Conservation (phyloP, 495 filamentous ascomycete genomes). For the Darksidea phi region DNA sequence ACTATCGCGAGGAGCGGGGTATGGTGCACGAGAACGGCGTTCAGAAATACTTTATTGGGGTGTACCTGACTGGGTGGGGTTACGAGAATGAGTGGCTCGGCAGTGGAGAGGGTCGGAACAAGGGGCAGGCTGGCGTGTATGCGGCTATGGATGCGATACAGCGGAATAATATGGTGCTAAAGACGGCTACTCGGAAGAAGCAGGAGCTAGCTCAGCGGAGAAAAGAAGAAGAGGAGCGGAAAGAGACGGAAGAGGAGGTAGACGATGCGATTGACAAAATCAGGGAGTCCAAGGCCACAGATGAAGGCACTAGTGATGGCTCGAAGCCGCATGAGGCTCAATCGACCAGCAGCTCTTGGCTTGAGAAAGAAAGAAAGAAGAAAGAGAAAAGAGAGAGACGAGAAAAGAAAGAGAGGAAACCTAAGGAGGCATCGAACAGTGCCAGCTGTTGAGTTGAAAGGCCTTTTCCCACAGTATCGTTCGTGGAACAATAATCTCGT, state of each 20-base stretch:
- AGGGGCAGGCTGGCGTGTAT: conserved; percentile 68
- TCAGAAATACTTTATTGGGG: conserved; percentile 65
- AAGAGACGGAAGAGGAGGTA: not conserved
- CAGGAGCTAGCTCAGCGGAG: not conserved
- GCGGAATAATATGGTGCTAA: conserved; percentile 36
- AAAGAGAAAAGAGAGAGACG: conserved; percentile 2
- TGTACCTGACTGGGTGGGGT: conserved; percentile 72
- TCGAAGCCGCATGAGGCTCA: not conserved
- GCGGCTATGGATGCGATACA: conserved; percentile 67
- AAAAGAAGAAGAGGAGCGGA: not conserved
- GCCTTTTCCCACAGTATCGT: too few relatives aligned
- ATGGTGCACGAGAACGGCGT: conserved; percentile 54
- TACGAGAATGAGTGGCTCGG: conserved; percentile 64
- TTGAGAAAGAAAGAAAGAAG: not conserved
- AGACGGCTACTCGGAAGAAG: conserved; percentile 29
- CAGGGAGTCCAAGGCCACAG: not conserved
- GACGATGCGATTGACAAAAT: not conserved
- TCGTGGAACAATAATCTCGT: too few relatives aligned
- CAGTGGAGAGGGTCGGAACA: conserved; percentile 64
- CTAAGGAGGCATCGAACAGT: not conserved
- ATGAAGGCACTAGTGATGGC: not conserved
- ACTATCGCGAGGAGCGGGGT: conserved; percentile 60
- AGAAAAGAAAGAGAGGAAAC: not conserved
- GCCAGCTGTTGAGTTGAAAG: too few relatives aligned
- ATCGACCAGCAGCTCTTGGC: not conserved